phyloP scores from a whole-genome alignment of 2,329 filamentous ascomycete species.

The Fusarium tupiense region DNA sequence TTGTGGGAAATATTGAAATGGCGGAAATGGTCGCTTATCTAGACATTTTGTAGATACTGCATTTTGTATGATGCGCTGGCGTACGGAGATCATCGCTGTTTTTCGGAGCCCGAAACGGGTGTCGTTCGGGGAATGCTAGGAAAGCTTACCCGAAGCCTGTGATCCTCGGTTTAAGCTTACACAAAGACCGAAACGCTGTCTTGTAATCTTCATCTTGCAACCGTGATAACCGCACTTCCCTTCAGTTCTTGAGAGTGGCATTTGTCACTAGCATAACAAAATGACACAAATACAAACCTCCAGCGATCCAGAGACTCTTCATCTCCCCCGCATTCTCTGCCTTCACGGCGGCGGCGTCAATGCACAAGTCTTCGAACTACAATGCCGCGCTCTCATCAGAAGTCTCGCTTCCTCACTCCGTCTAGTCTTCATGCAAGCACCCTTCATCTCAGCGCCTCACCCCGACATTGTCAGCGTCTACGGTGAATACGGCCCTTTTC shows the following conservation, averaged over 20 bases:
- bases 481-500: constrained; percentile 72
- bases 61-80: background rate
- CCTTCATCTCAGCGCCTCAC: constrained; percentile 70
- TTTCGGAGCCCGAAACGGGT: constrained; percentile 26
- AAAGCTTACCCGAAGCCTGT: constrained; percentile 22
- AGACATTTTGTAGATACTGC: no score
- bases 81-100: background rate
- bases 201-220: background rate
- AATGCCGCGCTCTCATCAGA: constrained; percentile 66
- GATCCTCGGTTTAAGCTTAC: constrained; percentile 1
- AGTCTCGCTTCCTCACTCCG: constrained; percentile 68
- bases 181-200: background rate
- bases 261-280: background rate
- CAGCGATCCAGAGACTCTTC: constrained; percentile 18
- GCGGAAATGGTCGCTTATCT: background rate
- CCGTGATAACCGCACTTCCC: background rate
- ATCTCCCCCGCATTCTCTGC: constrained; percentile 75
- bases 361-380: constrained; percentile 72
- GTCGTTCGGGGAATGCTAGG: constrained; percentile 6
- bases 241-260: background rate
- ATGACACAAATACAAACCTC: constrained; percentile 36
- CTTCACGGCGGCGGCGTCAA: constrained; percentile 84
- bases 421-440: constrained; percentile 77
- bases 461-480: constrained; percentile 73
- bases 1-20: background rate